phyloP scores from a whole-genome alignment of 768 basidiomycete genomes.

The Baorangia bicolor region DNA sequence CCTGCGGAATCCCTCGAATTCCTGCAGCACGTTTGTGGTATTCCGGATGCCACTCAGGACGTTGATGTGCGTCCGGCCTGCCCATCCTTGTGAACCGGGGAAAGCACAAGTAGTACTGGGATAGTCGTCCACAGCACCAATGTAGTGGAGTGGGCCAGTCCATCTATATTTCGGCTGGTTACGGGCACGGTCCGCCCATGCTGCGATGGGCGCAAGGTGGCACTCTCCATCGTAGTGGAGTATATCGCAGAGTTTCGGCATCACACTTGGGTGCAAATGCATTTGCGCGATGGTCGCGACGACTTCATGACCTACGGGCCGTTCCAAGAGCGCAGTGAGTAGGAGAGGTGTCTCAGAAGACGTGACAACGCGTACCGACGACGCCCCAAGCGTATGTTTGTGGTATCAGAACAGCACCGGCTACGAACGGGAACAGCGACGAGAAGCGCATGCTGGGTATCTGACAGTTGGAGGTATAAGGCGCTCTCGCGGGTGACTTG shows the following conservation, averaged over 20 bases:
- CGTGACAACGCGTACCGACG: constrained; percentile 30
- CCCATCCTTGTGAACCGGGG: constrained; percentile 76
- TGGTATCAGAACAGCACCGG: constrained; percentile 23
- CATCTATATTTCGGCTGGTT: constrained; percentile 54
- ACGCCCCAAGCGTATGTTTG: constrained; percentile 40
- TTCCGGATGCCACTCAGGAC: constrained; percentile 80
- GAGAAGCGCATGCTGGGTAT: constrained; percentile 26
- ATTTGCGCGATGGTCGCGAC: constrained; percentile 94
- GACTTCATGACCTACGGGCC: constrained; percentile 74
- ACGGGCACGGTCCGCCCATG: constrained; percentile 84
- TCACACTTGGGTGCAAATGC: constrained; percentile 73
- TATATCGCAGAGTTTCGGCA: constrained; percentile 66
- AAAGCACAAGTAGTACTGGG: constrained; percentile 76
- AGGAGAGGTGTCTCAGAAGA: background rate
- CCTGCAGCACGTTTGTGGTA: constrained; percentile 59
- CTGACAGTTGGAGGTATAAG: background rate
- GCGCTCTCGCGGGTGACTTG: background rate
- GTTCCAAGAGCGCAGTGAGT: background rate
- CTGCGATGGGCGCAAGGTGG: constrained; percentile 77
- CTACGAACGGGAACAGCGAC: constrained; percentile 11
- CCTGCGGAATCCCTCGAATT: constrained; percentile 37
- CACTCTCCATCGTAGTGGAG: constrained; percentile 58
- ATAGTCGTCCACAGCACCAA: constrained; percentile 72
- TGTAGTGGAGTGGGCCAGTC: constrained; percentile 75
- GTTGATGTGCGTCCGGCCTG: constrained; percentile 53